Conservation (phyloP, 192 early-diverging fungal species). For the Mortierella antarctica region DNA sequence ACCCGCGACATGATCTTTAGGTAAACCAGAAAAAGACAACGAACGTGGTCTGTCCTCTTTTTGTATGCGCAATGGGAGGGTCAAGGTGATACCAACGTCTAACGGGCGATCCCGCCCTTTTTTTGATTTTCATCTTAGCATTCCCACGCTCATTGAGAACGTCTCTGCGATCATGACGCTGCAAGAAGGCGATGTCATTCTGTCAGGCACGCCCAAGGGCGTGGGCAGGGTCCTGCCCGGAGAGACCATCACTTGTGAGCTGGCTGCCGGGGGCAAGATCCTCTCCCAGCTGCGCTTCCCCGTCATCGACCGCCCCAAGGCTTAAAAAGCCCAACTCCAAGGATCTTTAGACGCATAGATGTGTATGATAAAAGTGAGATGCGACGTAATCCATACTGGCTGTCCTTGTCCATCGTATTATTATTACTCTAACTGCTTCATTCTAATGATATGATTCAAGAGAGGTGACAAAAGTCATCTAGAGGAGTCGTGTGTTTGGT, state of each 20-base stretch:
- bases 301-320: constrained; percentile 51
- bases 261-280: constrained; percentile 60
- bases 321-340: too few relatives aligned
- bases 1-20: constrained; percentile 95
- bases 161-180: constrained; percentile 90
- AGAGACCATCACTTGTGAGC: constrained; percentile 79
- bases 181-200: constrained; percentile 88
- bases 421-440: not conserved
- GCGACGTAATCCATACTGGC: too few relatives aligned
- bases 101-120: not conserved
- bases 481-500: too few relatives aligned
- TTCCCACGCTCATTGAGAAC: constrained; percentile 83
- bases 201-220: constrained; percentile 92
- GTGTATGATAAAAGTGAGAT: too few relatives aligned
- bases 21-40: constrained; percentile 52
- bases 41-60: not conserved
- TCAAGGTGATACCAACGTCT: not conserved
- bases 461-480: too few relatives aligned
- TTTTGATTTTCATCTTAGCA: constrained; percentile 46
- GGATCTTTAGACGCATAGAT: not conserved
- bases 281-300: constrained; percentile 60
- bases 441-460: too few relatives aligned
- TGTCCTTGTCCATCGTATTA: not conserved
- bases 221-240: constrained; percentile 87
- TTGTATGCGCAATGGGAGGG: not conserved